These are phyloP conservation scores for Phytophthora macrochlamydospora DNA, from an alignment of 352 stramenopile genomes.

Conservation along the genomic window DNA sequence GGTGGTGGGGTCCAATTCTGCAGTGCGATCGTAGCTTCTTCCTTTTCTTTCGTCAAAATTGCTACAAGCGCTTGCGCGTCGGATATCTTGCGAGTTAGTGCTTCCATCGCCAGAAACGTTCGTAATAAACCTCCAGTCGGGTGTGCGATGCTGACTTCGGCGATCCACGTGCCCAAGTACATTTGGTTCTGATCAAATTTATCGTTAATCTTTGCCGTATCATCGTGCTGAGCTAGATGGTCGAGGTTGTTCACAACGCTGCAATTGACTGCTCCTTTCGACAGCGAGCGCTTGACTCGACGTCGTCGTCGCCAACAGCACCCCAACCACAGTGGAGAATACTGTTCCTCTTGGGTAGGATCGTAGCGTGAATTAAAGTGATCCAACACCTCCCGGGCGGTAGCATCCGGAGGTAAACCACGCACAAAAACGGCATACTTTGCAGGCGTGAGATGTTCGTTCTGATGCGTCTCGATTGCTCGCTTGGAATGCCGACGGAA, in stretches of 20 bases:
- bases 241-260: constrained; percentile 70
- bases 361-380: constrained; percentile 85
- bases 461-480: constrained; percentile 68
- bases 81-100: constrained; percentile 60
- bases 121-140: constrained; percentile 75
- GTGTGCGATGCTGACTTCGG: constrained; percentile 82
- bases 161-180: constrained; percentile 87
- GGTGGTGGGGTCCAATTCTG: constrained; percentile 24
- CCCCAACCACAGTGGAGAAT: constrained; percentile 63
- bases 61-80: constrained; percentile 56
- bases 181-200: constrained; percentile 33
- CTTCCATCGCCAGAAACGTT: constrained; percentile 78
- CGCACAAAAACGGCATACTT: constrained; percentile 85
- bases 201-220: constrained; percentile 1
- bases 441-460: constrained; percentile 78
- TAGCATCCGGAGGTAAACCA: constrained; percentile 72
- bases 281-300: constrained; percentile 53
- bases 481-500: constrained; percentile 48
- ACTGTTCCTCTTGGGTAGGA: constrained; percentile 66
- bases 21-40: constrained; percentile 22
- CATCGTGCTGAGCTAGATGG: constrained; percentile 46
- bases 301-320: constrained; percentile 62
- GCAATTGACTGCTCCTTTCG: constrained; percentile 45
- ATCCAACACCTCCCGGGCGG: constrained; percentile 60
- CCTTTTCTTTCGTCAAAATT: constrained; percentile 61